Percentiles rank a stretch among this genome's conserved stretches.
phyloP scores from a whole-genome alignment of 352 stramenopile genomes.

The Phytophthora pini region DNA sequence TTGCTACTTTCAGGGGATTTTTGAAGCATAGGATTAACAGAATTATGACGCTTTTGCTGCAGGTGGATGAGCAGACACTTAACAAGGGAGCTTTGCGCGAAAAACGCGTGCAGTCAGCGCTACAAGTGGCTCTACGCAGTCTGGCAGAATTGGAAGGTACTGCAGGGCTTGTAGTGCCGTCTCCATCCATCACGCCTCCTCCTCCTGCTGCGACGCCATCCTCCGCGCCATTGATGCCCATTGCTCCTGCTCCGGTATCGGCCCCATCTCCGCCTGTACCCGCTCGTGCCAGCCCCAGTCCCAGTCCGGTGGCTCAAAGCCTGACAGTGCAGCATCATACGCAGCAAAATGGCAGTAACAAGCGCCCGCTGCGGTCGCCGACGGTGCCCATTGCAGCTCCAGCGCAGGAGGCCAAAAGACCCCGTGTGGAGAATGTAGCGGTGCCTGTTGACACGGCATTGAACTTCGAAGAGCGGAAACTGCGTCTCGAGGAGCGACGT shows the following conservation, averaged over 20 bases:
- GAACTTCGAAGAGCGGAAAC: slow-evolving; percentile 36
- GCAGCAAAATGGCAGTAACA: slow-evolving; percentile 39
- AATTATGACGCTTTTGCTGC: slow-evolving; percentile 8
- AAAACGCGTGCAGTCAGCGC: slow-evolving; percentile 40
- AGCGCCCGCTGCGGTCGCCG: slow-evolving; percentile 25
- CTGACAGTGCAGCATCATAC: slow-evolving; percentile 19
- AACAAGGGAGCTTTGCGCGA: slow-evolving; percentile 47
- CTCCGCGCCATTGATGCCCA: slow-evolving; percentile 28
- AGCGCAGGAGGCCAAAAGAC: slow-evolving; percentile 27
- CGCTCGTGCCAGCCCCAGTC: slow-evolving; percentile 19
- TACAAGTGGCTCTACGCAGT: slow-evolving; percentile 33
- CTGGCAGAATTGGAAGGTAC: slow-evolving; percentile 32
- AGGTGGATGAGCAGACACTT: slow-evolving; percentile 46
- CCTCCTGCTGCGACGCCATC: slow-evolving; percentile 7
- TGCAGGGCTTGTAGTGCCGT: slow-evolving; percentile 3
- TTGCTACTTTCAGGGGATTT: neutral
- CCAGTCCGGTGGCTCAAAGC: slow-evolving; percentile 14
- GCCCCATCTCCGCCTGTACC: neutral
- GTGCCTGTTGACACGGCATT: slow-evolving; percentile 10
- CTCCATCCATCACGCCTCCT: slow-evolving; percentile 8
- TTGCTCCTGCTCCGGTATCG: slow-evolving; percentile 32
- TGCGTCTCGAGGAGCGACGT: slow-evolving; percentile 41
- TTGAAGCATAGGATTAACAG: slow-evolving; percentile 5
- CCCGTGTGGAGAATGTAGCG: slow-evolving; percentile 21
- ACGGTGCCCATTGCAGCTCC: slow-evolving; percentile 4